These are phyloP conservation scores for Lipomyces chichibuensis DNA, from an alignment of 805 yeast species.

Conservation along the genomic window DNA sequence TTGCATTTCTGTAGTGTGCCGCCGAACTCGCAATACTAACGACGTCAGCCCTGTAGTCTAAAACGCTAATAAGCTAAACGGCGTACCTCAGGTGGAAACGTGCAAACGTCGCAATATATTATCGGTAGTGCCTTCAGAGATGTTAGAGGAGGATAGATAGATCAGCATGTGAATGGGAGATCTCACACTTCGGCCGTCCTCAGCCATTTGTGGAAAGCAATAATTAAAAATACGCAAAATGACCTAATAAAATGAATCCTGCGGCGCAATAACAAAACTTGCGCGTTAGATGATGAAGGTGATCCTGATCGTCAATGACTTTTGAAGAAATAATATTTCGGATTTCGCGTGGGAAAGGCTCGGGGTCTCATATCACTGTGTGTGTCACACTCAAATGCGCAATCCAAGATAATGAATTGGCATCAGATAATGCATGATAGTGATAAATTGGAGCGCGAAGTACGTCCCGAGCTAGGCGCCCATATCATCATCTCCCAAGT, in stretches of 20 bases:
- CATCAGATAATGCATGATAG: too few species aligned
- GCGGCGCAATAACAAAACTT: not conserved
- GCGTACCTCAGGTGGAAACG: constrained; percentile 37
- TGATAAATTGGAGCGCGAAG: too few species aligned
- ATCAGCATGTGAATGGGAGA: not conserved
- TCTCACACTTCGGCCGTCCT: not conserved
- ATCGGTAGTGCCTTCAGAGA: constrained; percentile 23
- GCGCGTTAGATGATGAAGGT: not conserved
- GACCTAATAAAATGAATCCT: too few species aligned
- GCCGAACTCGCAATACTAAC: constrained; percentile 84
- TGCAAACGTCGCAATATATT: constrained; percentile 37
- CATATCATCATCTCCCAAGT: not conserved
- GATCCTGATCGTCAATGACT: not conserved
- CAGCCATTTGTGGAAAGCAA: not conserved
- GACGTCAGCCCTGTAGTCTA: not conserved
- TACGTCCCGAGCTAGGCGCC: too few species aligned
- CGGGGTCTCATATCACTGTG: too few species aligned
- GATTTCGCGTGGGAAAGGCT: too few species aligned
- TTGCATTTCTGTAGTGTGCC: constrained; percentile 79
- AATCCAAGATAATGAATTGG: too few species aligned
- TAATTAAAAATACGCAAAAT: not conserved
- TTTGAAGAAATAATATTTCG: too few species aligned
- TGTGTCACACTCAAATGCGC: too few species aligned
- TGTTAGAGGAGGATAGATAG: not conserved
- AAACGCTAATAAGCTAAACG: not conserved